phyloP scores from a whole-genome alignment of 1,139 yeast species.

The Wickerhamomyces sp. region DNA sequence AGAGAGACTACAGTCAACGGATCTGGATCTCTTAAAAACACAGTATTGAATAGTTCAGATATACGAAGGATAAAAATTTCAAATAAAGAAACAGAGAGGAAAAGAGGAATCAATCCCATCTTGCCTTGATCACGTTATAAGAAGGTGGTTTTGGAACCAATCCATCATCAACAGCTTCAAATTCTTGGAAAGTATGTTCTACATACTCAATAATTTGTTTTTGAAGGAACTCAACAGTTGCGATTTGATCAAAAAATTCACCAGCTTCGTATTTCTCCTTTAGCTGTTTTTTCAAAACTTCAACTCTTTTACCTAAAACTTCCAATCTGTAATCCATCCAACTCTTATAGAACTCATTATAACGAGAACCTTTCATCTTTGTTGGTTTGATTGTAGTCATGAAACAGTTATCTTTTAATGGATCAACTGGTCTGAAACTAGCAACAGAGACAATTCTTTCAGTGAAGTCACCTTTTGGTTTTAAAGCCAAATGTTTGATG shows the following conservation, averaged over 20 bases:
- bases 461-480: constrained; percentile 39
- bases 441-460: constrained; percentile 52
- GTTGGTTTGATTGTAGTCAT: constrained; percentile 37
- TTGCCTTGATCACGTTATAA: constrained; percentile 9
- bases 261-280: constrained; percentile 21
- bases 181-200: constrained; percentile 39
- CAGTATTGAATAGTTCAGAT: too few species aligned
- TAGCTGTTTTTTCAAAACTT: constrained; percentile 26
- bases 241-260: constrained; percentile 35
- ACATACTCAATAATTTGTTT: constrained; percentile 35
- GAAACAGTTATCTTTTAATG: constrained; percentile 35
- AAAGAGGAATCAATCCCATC: too few species aligned
- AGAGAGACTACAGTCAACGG: too few species aligned
- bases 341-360: constrained; percentile 38
- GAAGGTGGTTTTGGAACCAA: constrained; percentile 16
- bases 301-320: constrained; percentile 34
- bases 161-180: constrained; percentile 37
- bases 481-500: constrained; percentile 51
- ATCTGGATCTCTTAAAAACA: too few species aligned
- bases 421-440: constrained; percentile 38
- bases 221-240: constrained; percentile 32
- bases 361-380: constrained; percentile 28
- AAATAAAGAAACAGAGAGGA: too few species aligned
- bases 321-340: constrained; percentile 40
- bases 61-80: too few species aligned